phyloP scores from a whole-genome alignment of 2,329 filamentous ascomycete species.

The Bipolaris cookei region DNA sequence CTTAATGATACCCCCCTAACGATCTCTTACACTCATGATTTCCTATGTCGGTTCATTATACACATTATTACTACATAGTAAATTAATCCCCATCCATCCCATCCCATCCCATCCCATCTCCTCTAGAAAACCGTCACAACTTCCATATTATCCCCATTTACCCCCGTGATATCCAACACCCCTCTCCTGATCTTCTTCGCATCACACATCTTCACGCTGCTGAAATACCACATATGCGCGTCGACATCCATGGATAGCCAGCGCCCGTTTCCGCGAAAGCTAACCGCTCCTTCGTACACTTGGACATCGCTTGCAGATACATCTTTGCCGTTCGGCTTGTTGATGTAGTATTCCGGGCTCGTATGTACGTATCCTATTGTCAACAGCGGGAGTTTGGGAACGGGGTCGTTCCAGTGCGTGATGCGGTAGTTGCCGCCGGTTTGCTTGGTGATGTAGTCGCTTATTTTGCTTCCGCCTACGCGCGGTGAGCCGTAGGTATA shows the following conservation, averaged over 20 bases:
- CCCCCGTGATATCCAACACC: conserved; percentile 13
- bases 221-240: conserved; percentile 49
- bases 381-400: conserved; percentile 69
- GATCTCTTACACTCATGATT: background rate
- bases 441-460: conserved; percentile 63
- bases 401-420: conserved; percentile 71
- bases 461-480: conserved; percentile 67
- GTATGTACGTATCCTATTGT: conserved; percentile 69
- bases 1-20: conserved; percentile 2
- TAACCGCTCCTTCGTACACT: conserved; percentile 30
- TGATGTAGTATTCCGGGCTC: conserved; percentile 69
- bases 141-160: conserved; percentile 15
- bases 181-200: conserved; percentile 20
- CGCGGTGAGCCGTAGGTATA: conserved; percentile 72
- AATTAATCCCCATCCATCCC: too few relatives aligned
- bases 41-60: background rate
- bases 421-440: conserved; percentile 64
- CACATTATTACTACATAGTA: background rate
- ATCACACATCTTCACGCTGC: conserved; percentile 29
- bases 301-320: conserved; percentile 34
- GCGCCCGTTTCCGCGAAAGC: conserved; percentile 38
- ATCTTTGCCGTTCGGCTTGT: conserved; percentile 24
- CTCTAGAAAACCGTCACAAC: conserved; percentile 23
- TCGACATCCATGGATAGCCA: conserved; percentile 39
- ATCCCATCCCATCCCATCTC: background rate